These are phyloP conservation scores for Xylariaceae sp. DNA, from an alignment of 2,329 filamentous ascomycete genomes.

Conservation along the genomic window DNA sequence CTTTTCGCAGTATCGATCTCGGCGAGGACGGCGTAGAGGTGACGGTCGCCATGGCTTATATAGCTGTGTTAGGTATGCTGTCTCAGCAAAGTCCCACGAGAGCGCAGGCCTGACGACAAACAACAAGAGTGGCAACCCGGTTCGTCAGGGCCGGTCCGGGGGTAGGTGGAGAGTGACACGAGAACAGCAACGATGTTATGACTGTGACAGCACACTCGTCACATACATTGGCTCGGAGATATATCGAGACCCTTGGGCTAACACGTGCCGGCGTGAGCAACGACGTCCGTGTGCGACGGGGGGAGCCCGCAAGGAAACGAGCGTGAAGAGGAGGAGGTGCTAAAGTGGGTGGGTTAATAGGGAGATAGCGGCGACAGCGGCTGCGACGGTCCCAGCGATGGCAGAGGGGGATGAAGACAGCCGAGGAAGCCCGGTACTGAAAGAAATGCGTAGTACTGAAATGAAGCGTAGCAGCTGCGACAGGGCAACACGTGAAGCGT, in stretches of 20 bases:
- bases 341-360: background rate
- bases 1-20: slow-evolving; percentile 28
- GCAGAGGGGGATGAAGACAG: background rate
- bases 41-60: slow-evolving; percentile 29
- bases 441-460: slow-evolving; percentile 11
- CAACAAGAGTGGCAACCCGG: slow-evolving; percentile 7
- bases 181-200: slow-evolving; percentile 20
- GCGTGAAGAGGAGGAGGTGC: background rate
- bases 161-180: slow-evolving; percentile 19
- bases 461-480: slow-evolving; percentile 4
- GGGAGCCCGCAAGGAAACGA: slow-evolving; percentile 7
- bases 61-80: slow-evolving; percentile 9
- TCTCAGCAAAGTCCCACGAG: slow-evolving; percentile 21
- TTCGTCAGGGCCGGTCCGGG: slow-evolving; percentile 7
- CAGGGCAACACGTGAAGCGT: slow-evolving; percentile 3
- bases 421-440: background rate
- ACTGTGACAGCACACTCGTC: slow-evolving; percentile 20
- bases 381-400: background rate
- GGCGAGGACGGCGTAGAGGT: slow-evolving; percentile 29
- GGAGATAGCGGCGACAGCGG: background rate
- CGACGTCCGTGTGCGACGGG: slow-evolving; percentile 21
- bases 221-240: slow-evolving; percentile 21
- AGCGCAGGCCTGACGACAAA: slow-evolving; percentile 16
- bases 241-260: slow-evolving; percentile 6
- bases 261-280: slow-evolving; percentile 8